Conservation (phyloP, 805 yeast genomes). For the Ascoidea asiatica region DNA sequence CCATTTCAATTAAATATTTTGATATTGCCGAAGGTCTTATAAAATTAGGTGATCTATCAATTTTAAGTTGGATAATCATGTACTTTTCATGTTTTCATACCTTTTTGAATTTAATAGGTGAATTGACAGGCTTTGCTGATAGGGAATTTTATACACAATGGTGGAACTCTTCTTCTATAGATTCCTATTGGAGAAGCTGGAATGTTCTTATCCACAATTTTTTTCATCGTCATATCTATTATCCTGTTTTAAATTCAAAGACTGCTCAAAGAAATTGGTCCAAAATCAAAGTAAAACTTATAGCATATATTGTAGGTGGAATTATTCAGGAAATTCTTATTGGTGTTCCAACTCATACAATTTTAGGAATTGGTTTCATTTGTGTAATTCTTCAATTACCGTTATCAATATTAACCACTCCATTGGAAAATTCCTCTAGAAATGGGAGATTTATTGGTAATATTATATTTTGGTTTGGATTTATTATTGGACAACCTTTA, state of each 20-base stretch:
- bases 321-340: conserved; percentile 31
- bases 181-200: conserved; percentile 33
- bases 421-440: conserved; percentile 19
- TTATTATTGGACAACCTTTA: conserved; percentile 31
- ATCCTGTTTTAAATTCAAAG: conserved; percentile 19
- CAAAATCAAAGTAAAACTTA: conserved; percentile 17
- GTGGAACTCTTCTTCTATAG: conserved; percentile 38
- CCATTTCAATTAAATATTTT: conserved; percentile 2
- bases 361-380: conserved; percentile 30
- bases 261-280: conserved; percentile 16
- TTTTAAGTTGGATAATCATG: conserved; percentile 28
- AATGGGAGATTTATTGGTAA: conserved; percentile 28
- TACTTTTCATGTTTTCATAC: conserved; percentile 29
- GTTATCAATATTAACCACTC: conserved; percentile 24
- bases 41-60: conserved; percentile 24
- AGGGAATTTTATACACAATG: conserved; percentile 32
- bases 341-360: conserved; percentile 31
- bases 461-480: conserved; percentile 31
- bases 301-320: conserved; percentile 29
- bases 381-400: conserved; percentile 31
- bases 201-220: conserved; percentile 29
- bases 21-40: conserved; percentile 21
- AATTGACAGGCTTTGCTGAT: conserved; percentile 28
- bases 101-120: conserved; percentile 27
- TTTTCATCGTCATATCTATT: conserved; percentile 27